Conservation (phyloP, 176 grass and related monocot species). For the Ampelocalamus luodianensis region DNA sequence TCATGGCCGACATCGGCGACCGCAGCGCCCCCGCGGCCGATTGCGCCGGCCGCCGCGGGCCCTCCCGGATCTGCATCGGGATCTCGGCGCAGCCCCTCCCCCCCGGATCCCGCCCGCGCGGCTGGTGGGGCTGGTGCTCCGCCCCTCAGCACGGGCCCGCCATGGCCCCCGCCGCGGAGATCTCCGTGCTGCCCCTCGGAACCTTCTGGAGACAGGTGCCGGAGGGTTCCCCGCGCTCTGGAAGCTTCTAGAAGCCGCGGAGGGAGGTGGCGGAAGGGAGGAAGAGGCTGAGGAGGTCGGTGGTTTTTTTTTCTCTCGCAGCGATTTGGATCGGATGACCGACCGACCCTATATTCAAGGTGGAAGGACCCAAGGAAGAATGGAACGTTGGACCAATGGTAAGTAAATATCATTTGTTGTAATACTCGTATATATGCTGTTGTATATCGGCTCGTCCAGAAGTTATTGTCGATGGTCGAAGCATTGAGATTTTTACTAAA, state of each 20-base stretch:
- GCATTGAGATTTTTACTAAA: too few relatives aligned
- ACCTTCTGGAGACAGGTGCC: neutral
- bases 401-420: too few relatives aligned
- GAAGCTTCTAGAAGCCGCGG: conserved; percentile 44
- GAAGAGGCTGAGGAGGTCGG: neutral
- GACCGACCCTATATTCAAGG: neutral
- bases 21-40: conserved; percentile 44
- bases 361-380: neutral
- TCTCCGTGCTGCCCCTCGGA: neutral
- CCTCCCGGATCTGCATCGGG: conserved; percentile 88
- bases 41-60: conserved; percentile 45
- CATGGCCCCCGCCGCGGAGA: conserved; percentile 32
- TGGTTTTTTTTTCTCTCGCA: neutral
- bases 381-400: neutral
- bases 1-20: conserved; percentile 76
- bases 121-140: neutral
- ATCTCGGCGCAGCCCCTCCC: conserved; percentile 19
- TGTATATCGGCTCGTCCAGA: too few relatives aligned
- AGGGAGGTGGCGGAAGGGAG: neutral
- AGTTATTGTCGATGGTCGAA: too few relatives aligned
- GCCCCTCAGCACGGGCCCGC: conserved; percentile 41
- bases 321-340: conserved; percentile 8
- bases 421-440: too few relatives aligned
- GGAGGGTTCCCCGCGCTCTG: neutral
- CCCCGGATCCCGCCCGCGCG: conserved; percentile 3